Percentiles rank a stretch among this genome's conserved stretches.
Evolutionary conservation across 1,284 basidiomycete genomes (phyloP).

Genomic region (Sporisorium exsertum): DNA sequence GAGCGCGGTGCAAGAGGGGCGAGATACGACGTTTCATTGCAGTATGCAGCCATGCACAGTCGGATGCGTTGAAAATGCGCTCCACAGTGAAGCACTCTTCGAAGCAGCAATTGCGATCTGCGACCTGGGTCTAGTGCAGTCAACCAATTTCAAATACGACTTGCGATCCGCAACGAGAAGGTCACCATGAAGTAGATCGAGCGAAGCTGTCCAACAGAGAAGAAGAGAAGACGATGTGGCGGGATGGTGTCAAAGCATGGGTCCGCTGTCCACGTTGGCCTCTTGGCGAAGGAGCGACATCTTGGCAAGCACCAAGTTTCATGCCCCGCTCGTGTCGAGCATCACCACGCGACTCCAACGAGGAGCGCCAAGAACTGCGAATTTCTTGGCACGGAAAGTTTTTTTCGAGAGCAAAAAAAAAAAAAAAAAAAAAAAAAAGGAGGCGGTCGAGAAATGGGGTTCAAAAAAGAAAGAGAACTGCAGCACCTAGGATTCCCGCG

Average conservation of each 20-base stretch:
- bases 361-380: not conserved
- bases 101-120: not conserved
- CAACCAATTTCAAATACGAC: constrained; percentile 2
- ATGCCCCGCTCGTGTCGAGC: constrained; percentile 1
- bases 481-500: constrained; percentile 83
- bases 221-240: no score
- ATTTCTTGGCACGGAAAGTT: no score
- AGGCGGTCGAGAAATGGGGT: not conserved
- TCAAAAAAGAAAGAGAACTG: constrained; percentile 72
- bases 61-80: not conserved
- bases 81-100: not conserved
- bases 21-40: not conserved
- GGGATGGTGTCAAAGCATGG: constrained; percentile 13
- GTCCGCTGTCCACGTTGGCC: constrained; percentile 37
- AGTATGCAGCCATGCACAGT: not conserved
- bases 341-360: constrained; percentile 13
- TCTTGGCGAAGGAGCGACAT: constrained; percentile 28
- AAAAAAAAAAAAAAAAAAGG: not conserved
- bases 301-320: constrained; percentile 21
- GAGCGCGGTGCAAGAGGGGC: not conserved
- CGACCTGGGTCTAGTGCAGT: not conserved
- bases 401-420: not conserved
- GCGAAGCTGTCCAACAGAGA: not conserved
- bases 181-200: not conserved
- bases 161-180: not conserved